These are phyloP conservation scores for Viridothelium virens DNA, from an alignment of 495 filamentous ascomycete species.

Conservation along the genomic window DNA sequence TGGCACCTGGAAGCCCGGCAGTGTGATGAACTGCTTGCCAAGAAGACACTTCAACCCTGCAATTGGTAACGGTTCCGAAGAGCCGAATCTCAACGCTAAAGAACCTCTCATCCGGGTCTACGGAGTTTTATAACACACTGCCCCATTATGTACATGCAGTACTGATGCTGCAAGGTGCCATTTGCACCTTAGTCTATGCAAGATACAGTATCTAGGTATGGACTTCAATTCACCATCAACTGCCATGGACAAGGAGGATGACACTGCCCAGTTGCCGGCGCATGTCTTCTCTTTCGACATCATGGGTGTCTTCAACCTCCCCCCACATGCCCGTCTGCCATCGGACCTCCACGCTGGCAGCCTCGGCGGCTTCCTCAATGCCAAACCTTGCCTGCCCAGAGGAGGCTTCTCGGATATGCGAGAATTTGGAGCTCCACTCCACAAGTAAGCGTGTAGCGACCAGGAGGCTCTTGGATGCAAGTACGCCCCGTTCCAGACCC, in stretches of 20 bases:
- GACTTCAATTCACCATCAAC: background rate
- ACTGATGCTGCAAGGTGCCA: background rate
- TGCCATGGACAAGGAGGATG: constrained; percentile 55
- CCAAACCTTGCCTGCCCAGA: constrained; percentile 42
- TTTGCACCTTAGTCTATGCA: background rate
- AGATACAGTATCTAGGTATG: background rate
- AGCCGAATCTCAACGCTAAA: too few species aligned
- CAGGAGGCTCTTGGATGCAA: constrained; percentile 80
- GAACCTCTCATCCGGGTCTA: too few species aligned
- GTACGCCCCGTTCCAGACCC: constrained; percentile 70
- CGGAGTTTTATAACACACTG: too few species aligned
- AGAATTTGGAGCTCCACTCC: constrained; percentile 79
- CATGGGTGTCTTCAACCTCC: constrained; percentile 96
- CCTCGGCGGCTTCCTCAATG: constrained; percentile 63
- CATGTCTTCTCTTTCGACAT: constrained; percentile 90
- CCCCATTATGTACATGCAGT: background rate
- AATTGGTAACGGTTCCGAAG: too few species aligned
- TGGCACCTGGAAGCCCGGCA: too few species aligned
- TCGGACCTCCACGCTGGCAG: constrained; percentile 73
- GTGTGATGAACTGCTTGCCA: too few species aligned
- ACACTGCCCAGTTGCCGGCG: constrained; percentile 81
- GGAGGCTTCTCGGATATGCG: constrained; percentile 32
- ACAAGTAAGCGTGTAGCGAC: constrained; percentile 66
- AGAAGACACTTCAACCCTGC: too few species aligned
- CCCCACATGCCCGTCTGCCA: constrained; percentile 93